Evolutionary conservation across 2,329 filamentous ascomycete genomes (phyloP), one percentile per base, ranked within the genome.

Genomic region (Calonectria fujianensis): DNA sequence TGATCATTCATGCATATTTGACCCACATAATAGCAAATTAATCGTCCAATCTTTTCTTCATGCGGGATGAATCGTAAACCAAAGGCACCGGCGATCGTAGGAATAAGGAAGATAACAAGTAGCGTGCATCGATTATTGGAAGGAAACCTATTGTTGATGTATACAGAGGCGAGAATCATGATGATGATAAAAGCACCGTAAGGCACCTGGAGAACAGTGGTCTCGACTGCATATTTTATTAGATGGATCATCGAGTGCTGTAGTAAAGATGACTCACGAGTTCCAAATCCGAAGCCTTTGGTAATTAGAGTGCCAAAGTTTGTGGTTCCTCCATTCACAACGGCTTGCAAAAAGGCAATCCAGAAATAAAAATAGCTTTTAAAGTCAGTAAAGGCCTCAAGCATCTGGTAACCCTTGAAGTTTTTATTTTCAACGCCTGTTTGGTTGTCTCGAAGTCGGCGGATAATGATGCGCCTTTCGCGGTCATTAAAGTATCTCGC

Each of bases 361-460:
- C 35, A 39, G n/a, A 68, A 37, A n/a, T 37, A 37, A 31, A 68
- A 54, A 2, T 41, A 68, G 0, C 14, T 68, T 39, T 68, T 68
- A 10, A 39, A 39, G 11, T 68, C 65, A 5, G 27, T 32, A 52
- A 68, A 54, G 11, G 48, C 45, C 24, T 68, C 65, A 8, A 20
- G 1, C 31, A 68, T 54, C 20, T 68, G 65, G 4, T 68, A 35
- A 0, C 24, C 24, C 14, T 68, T 68, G 18, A 52, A 27, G 7
- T n/a, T 37, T 14, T 52, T 52, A 35, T 68, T 68, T 39, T 68
- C 65, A 10, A 54, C 51, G 6, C 65, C 65, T 13, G 45, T 68
- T 39, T 39, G 31, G n/a, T 52, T 52, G 24, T 39, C 24, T 1
- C 45, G 48, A 9, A 68, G 18, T 10, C 65, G 41, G 18, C 51